Evolutionary conservation across 2,329 filamentous ascomycete species (phyloP), one percentile per base, ranked within the genome.

Genomic region (Hypoxylon sp.): DNA sequence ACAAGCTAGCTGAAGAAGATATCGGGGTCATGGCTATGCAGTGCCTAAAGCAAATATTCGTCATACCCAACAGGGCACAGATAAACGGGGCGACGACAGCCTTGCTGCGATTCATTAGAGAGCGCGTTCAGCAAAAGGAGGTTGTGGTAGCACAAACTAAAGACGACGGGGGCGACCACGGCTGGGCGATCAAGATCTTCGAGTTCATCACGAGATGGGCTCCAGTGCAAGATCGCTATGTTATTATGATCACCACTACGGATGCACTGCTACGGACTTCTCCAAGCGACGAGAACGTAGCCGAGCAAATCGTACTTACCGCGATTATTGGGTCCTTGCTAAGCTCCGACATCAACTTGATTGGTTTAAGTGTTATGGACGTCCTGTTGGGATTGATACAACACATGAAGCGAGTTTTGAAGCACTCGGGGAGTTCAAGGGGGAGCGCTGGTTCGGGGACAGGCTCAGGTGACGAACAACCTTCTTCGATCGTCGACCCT

Each of bases 311-410:
- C 56, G 87, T 91, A 3, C 82, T 97, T 64, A 87, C 91, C 0
- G 89, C 89, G 44, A 89, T 97, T 79, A 88, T 97, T 63, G 89
- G 92, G 65, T 92, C 91, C 67, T 84, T 98, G 8, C 82, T 99
- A 48, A 90, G 91, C 53, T 97, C 95, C 0, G 89, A 95, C 42
- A 89, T 97, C 74, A 98, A 97, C 78, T 85, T 98, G 75, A 97
- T 99, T 66, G 96, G 96, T 0, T 83, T 99, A 46, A 97, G 94
- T 76, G 91, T 98, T 54, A 98, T 98, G 89, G 96, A 99, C 76
- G 90, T 98, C 16, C 82, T 98, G 26, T 83, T 97, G 12, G 91
- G 93, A 1, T 83, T 99, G 12, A 87, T 97, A 68, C 90, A 93
- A 69, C 93, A 97, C 75, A 91, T 95, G 75, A 87, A 93, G 70